Evolutionary conservation across 2,329 filamentous ascomycete genomes (phyloP).

Genomic region (Talaromyces amestolkiae): DNA sequence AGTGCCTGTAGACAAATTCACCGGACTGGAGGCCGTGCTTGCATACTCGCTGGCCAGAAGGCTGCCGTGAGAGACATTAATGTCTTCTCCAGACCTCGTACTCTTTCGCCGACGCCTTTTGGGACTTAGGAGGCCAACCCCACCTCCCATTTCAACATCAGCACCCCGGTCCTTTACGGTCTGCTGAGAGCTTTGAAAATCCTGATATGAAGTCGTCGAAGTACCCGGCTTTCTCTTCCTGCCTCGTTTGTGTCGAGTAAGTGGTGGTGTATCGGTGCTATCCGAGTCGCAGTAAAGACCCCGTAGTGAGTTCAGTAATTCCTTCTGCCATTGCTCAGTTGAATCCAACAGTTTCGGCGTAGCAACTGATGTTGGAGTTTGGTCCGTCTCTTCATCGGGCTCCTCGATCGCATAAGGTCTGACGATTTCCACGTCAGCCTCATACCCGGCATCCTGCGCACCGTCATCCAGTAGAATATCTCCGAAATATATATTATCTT

Average conservation of each 20-base stretch:
- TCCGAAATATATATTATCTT: slow-evolving; percentile 11
- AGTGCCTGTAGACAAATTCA: slow-evolving; percentile 24
- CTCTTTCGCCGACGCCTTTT: slow-evolving; percentile 31
- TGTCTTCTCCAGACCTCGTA: slow-evolving; percentile 22
- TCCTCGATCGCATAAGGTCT: slow-evolving; percentile 42
- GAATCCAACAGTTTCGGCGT: slow-evolving; percentile 25
- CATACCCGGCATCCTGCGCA: slow-evolving; percentile 31
- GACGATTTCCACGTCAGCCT: slow-evolving; percentile 32
- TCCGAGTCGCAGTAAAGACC: slow-evolving; percentile 32
- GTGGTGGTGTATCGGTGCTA: slow-evolving; percentile 18
- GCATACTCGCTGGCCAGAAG: slow-evolving; percentile 24
- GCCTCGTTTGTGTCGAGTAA: slow-evolving; percentile 26
- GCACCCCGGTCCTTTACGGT: neutral
- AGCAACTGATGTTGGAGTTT: slow-evolving; percentile 16
- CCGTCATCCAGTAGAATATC: slow-evolving; percentile 29
- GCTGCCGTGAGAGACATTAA: slow-evolving; percentile 10
- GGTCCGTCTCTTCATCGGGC: slow-evolving; percentile 30
- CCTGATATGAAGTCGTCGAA: slow-evolving; percentile 10
- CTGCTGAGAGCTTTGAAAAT: neutral
- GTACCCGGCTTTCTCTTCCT: slow-evolving; percentile 36
- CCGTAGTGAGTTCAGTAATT: slow-evolving; percentile 36
- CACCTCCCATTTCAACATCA: slow-evolving; percentile 8
- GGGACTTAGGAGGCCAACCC: slow-evolving; percentile 18
- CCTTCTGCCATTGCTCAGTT: slow-evolving; percentile 33
- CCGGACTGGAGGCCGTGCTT: slow-evolving; percentile 24